A percentile compares a stretch with the other conserved stretches of the same genome.
Conservation (phyloP, 2,329 filamentous ascomycete genomes). For the Colletotrichum zoysiae region DNA sequence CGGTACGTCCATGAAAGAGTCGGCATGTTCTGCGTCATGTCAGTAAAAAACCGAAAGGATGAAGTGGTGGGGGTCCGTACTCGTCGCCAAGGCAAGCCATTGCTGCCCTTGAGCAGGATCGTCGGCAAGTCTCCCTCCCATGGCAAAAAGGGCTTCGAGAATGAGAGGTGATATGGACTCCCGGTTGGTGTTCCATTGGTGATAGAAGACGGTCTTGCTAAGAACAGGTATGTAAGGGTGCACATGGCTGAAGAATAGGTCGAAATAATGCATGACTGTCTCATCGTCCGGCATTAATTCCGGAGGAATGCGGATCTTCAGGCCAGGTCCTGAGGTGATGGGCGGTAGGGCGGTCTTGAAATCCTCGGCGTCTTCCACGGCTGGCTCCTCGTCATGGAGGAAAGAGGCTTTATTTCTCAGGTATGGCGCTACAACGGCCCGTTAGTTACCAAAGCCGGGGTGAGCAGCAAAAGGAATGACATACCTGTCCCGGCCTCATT, state of each 20-base stretch:
- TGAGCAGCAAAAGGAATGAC: constrained; percentile 44
- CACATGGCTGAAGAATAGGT: constrained; percentile 90
- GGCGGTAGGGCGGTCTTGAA: constrained; percentile 78
- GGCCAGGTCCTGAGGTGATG: constrained; percentile 75
- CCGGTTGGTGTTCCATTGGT: constrained; percentile 88
- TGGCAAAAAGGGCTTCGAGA: constrained; percentile 91
- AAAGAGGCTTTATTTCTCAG: constrained; percentile 74
- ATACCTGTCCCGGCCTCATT: constrained; percentile 88
- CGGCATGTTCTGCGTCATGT: constrained; percentile 77
- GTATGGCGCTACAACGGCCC: constrained; percentile 78
- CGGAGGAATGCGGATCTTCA: constrained; percentile 87
- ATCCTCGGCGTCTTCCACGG: constrained; percentile 79
- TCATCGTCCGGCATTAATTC: constrained; percentile 94
- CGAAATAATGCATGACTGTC: constrained; percentile 85
- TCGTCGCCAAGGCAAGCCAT: constrained; percentile 91
- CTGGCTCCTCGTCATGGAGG: constrained; percentile 69
- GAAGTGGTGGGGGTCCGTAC: constrained; percentile 59
- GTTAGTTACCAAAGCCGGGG: constrained; percentile 22
- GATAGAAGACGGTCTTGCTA: constrained; percentile 84
- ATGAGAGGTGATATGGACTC: constrained; percentile 90
- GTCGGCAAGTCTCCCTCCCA: constrained; percentile 85
- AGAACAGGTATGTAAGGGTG: constrained; percentile 94
- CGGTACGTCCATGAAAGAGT: constrained; percentile 93
- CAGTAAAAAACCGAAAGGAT: not conserved
- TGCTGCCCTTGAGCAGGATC: constrained; percentile 88